phyloP scores from a whole-genome alignment of 805 yeast genomes.

The Vanderwaltozyma polyspora region DNA sequence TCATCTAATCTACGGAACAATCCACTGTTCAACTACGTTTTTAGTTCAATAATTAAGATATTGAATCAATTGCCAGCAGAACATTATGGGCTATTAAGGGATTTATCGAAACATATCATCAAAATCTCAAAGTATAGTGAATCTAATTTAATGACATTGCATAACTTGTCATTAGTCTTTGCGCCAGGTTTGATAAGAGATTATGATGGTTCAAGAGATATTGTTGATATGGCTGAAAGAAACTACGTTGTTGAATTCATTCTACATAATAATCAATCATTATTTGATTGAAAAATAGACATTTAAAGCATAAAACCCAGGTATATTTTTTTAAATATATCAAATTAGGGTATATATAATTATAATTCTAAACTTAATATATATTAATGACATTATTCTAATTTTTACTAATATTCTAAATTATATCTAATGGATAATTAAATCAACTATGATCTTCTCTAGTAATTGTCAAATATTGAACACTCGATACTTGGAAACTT shows the following conservation, averaged over 20 bases:
- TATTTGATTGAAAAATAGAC: constrained; percentile 6
- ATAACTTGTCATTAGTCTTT: constrained; percentile 82
- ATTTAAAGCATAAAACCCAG: no score
- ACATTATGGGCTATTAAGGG: constrained; percentile 46
- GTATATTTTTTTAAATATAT: no score
- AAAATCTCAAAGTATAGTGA: constrained; percentile 42
- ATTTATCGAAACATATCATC: constrained; percentile 53
- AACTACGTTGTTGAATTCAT: constrained; percentile 71
- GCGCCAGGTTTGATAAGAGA: constrained; percentile 90
- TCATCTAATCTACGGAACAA: constrained; percentile 5
- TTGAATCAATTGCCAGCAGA: constrained; percentile 44
- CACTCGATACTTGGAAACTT: no score
- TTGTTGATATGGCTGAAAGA: constrained; percentile 72
- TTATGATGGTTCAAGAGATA: constrained; percentile 67
- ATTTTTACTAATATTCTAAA: no score
- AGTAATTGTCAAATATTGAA: no score
- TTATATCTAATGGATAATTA: no score
- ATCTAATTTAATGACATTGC: constrained; percentile 68
- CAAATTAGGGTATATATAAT: no score
- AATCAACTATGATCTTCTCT: no score
- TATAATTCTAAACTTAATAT: no score
- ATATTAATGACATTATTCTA: no score
- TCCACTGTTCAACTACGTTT: constrained; percentile 5
- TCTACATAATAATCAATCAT: constrained; percentile 33
- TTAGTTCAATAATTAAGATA: constrained; percentile 35